These are phyloP conservation scores for Fusarium sp. DNA, from an alignment of 2,329 filamentous ascomycete species.

Conservation along the genomic window DNA sequence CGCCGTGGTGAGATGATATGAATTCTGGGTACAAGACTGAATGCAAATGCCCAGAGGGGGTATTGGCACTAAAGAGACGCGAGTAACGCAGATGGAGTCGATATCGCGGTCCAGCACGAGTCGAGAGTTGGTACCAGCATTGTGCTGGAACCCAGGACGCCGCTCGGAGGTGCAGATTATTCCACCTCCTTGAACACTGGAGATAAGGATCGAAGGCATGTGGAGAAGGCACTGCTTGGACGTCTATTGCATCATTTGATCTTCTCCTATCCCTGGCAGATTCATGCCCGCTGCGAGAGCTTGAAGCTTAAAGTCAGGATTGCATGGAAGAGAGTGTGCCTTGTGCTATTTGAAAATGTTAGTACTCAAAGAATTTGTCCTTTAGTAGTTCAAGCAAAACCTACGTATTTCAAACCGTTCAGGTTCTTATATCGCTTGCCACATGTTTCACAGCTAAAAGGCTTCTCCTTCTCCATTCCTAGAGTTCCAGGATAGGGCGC, in stretches of 20 bases:
- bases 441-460: slow-evolving; percentile 95
- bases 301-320: slow-evolving; percentile 75
- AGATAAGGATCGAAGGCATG: neutral
- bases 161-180: neutral
- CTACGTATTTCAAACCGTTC: slow-evolving; percentile 94
- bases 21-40: slow-evolving; percentile 13
- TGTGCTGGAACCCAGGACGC: neutral
- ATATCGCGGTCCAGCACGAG: slow-evolving; percentile 33
- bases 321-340: slow-evolving; percentile 87
- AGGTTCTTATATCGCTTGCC: slow-evolving; percentile 99
- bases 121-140: slow-evolving; percentile 7
- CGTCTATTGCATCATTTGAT: slow-evolving; percentile 53
- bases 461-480: slow-evolving; percentile 99
- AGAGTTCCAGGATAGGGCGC: slow-evolving; percentile 94
- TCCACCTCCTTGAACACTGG: neutral
- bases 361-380: slow-evolving; percentile 37
- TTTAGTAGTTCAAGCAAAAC: slow-evolving; percentile 43
- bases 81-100: slow-evolving; percentile 11
- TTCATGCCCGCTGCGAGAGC: slow-evolving; percentile 58
- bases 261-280: slow-evolving; percentile 58
- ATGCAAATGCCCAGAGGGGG: slow-evolving; percentile 14
- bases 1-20: slow-evolving; percentile 35
- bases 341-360: slow-evolving; percentile 66
- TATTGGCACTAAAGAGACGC: slow-evolving; percentile 36
- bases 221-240: neutral